A percentile compares a stretch with the other conserved stretches of the same genome.
phyloP scores from a whole-genome alignment of 495 filamentous ascomycete species.

The Penicillium coprophilum region DNA sequence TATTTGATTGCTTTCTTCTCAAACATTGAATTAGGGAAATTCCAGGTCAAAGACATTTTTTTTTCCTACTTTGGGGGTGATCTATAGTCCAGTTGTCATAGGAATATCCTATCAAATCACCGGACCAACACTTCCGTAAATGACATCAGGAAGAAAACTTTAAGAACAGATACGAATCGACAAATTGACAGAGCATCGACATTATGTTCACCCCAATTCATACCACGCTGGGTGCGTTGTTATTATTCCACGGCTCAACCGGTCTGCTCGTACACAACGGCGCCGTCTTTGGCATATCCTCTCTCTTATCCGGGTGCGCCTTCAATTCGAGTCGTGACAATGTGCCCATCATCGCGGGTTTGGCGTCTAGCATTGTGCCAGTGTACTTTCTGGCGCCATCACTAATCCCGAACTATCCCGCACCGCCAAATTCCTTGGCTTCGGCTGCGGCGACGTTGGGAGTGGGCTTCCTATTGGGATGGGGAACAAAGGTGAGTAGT shows the following conservation, averaged over 20 bases:
- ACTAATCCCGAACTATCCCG: conserved; percentile 45
- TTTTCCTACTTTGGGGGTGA: neutral
- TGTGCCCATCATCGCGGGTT: conserved; percentile 49
- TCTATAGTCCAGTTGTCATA: neutral
- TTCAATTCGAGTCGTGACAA: conserved; percentile 40
- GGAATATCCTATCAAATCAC: neutral
- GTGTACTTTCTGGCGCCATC: conserved; percentile 44
- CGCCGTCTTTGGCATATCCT: conserved; percentile 55
- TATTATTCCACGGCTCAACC: conserved; percentile 55
- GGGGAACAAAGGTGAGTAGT: conserved; percentile 54
- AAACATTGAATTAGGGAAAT: neutral
- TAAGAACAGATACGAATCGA: conserved; percentile 14
- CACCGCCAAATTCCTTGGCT: conserved; percentile 31
- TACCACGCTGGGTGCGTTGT: conserved; percentile 53
- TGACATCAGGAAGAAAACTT: conserved; percentile 20
- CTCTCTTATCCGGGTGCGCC: conserved; percentile 43
- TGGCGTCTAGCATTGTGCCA: conserved; percentile 44
- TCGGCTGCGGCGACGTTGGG: conserved; percentile 39
- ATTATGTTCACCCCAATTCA: conserved; percentile 60
- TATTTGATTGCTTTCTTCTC: neutral
- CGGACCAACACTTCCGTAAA: neutral
- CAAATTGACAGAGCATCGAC: neutral
- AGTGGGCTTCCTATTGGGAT: conserved; percentile 50
- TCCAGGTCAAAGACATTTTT: neutral
- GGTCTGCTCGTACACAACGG: conserved; percentile 56